phyloP scores from a whole-genome alignment of 371 early-diverging fungal species.

The Apophysomyces trapeziformis region DNA sequence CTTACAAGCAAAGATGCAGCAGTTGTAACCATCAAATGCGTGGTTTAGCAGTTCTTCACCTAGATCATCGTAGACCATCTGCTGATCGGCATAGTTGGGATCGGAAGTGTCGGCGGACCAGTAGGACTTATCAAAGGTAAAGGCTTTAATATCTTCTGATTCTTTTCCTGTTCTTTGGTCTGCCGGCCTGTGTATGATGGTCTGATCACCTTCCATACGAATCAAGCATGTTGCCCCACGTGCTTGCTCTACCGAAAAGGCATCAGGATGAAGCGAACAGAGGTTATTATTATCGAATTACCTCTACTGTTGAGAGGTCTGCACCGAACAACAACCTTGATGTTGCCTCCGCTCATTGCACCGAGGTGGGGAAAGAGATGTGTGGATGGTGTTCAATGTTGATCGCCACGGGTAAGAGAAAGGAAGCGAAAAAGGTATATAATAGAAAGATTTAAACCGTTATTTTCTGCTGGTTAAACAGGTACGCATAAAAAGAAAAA shows the following conservation, averaged over 20 bases:
- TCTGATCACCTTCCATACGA: constrained; percentile 75
- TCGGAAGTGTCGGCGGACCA: constrained; percentile 76
- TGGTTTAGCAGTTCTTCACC: constrained; percentile 85
- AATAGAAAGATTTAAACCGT: background rate
- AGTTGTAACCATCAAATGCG: constrained; percentile 88
- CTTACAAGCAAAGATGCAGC: constrained; percentile 87
- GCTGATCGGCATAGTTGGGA: constrained; percentile 77
- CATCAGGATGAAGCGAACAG: constrained; percentile 14
- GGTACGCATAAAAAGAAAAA: background rate
- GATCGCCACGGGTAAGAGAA: background rate
- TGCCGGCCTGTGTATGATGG: constrained; percentile 63
- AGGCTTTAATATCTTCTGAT: constrained; percentile 61
- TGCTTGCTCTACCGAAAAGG: constrained; percentile 53
- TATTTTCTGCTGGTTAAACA: background rate
- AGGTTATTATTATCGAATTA: constrained; percentile 16
- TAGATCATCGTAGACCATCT: constrained; percentile 74
- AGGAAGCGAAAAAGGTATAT: background rate
- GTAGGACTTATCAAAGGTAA: constrained; percentile 87
- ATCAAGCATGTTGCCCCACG: constrained; percentile 66
- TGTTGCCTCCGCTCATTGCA: constrained; percentile 54
- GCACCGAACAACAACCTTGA: constrained; percentile 79
- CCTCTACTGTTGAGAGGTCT: constrained; percentile 79
- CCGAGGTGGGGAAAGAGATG: constrained; percentile 12
- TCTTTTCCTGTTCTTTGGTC: constrained; percentile 44
- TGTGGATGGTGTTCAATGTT: constrained; percentile 3